Evolutionary conservation across 1,284 basidiomycete genomes (phyloP), one percentile per base, ranked within the genome.

Genomic region (Leccinum fuscescens): DNA sequence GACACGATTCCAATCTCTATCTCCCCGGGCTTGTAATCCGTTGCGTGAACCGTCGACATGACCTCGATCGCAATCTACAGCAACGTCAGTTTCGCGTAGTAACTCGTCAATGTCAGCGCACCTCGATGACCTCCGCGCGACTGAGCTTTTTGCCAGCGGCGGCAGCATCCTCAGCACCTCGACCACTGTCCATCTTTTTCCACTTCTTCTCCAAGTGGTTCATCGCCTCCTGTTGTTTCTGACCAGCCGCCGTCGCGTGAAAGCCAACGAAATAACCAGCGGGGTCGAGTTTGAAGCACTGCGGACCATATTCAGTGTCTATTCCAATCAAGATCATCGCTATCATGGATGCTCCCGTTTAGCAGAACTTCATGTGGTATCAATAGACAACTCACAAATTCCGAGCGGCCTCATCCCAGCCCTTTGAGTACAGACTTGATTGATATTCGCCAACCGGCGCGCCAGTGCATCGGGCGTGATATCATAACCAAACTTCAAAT

Each of bases 241-340:
- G 93, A 1, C 97, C 97, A 1, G 94, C 89, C 0, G 96, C 88
- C 2, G 96, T 97, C 20, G 96, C 97, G 68, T 98, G 94, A 82
- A 96, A 99, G 1, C 97, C 97, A 50, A 98, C 93, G 74, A 95
- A 99, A 80, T 97, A 98, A 3, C 97, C 97, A 1, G 97, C 97
- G 6, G 97, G 97, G 74, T 99, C 97, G 61, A 99, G 88, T 78
- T 98, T 98, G 85, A 98, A 99, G 69, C 92, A 86, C 77, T 98
- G 96, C 12, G 97, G 96, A 15, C 93, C 93, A 55, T 83, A 82
- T 74, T 98, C 94, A 22, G 89, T 82, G 76, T 99, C 97, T 60
- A 90, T 84, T 2, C 97, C 97, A 68, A 99, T 95, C 65, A 99
- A 79, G 65, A 98, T 93, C 95, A 98, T 98, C 4, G 93, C 94